Conservation (phyloP, 2,329 filamentous ascomycete genomes). For the Atkinsonella texensis region DNA sequence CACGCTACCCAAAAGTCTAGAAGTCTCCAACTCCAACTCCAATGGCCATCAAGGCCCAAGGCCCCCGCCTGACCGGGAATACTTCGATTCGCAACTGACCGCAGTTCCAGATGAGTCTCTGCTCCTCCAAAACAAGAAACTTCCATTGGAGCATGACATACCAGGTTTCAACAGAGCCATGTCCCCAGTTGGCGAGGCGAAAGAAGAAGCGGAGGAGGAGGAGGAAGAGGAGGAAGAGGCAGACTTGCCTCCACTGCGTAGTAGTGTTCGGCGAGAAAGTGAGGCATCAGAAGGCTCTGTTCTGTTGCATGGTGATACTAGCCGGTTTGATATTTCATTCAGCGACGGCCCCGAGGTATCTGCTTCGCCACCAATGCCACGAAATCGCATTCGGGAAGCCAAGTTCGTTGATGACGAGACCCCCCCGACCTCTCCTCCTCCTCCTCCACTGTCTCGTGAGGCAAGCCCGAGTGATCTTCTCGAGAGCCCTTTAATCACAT, state of each 20-base stretch:
- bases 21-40: not conserved
- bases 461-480: conserved; percentile 28
- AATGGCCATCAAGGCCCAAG: not conserved
- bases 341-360: conserved; percentile 33
- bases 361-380: conserved; percentile 25
- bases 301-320: conserved; percentile 24
- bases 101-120: not conserved
- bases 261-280: conserved; percentile 18
- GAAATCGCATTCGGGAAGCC: conserved; percentile 18
- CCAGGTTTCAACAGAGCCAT: conserved; percentile 9
- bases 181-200: conserved; percentile 5
- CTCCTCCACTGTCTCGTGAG: conserved; percentile 9
- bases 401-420: conserved; percentile 28
- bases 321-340: conserved; percentile 26
- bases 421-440: conserved; percentile 38
- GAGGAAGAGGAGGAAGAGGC: conserved; percentile 20
- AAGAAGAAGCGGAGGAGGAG: conserved; percentile 6
- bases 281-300: conserved; percentile 26
- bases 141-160: conserved; percentile 6
- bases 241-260: conserved; percentile 24
- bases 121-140: not conserved
- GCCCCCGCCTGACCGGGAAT: not conserved
- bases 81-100: conserved; percentile 1
- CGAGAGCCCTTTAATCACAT: conserved; percentile 32
- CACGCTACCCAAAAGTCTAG: not conserved